Conservation (phyloP, 2,329 filamentous ascomycete species). For the Sporothrix globosa region DNA sequence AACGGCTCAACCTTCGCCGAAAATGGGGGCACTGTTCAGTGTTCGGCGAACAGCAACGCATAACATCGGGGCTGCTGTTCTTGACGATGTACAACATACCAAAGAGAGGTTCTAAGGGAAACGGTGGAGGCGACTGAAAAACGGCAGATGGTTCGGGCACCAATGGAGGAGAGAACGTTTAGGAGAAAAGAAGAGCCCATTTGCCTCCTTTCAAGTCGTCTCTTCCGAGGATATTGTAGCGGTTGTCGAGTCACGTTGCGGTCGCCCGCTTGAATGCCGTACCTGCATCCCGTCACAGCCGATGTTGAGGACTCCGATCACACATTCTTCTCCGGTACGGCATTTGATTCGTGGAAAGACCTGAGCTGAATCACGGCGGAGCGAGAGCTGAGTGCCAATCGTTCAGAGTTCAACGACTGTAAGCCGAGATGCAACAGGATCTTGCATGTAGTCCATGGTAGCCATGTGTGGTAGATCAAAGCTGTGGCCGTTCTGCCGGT, state of each 20-base stretch:
- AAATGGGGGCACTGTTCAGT: neutral
- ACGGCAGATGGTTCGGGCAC: neutral
- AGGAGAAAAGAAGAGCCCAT: neutral
- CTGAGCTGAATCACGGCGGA: neutral
- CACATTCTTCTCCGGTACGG: neutral
- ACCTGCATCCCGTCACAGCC: slow-evolving; percentile 17
- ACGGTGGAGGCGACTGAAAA: neutral
- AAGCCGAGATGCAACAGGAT: neutral
- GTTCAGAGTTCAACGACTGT: neutral
- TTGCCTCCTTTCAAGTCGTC: neutral
- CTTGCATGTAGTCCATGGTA: neutral
- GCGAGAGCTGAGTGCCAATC: neutral
- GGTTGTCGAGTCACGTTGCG: neutral
- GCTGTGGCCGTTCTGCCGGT: neutral
- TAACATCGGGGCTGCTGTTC: neutral
- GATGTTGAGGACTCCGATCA: neutral
- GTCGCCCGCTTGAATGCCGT: neutral
- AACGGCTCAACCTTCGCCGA: neutral
- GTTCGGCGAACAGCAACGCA: no score
- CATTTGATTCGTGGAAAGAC: neutral
- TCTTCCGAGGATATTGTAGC: neutral
- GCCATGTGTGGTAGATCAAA: neutral
- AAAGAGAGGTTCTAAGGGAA: neutral
- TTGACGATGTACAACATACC: neutral
- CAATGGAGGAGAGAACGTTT: no score